These are phyloP conservation scores for Geosmithia putterillii DNA, from an alignment of 2,329 filamentous ascomycete genomes.

Conservation along the genomic window DNA sequence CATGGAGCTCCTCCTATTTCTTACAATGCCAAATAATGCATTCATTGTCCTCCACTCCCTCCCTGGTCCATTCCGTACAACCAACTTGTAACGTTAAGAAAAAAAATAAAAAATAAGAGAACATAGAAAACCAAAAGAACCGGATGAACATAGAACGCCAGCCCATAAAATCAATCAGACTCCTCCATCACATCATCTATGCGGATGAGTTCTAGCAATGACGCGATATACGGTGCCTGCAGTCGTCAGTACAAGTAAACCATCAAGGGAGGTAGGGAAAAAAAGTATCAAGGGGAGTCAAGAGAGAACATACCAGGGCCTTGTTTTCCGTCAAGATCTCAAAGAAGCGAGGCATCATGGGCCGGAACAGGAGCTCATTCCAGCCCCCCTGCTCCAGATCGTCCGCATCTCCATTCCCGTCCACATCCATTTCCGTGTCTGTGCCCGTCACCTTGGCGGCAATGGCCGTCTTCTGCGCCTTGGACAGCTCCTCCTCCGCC, in stretches of 20 bases:
- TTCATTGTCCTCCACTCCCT: no score
- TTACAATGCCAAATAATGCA: no score
- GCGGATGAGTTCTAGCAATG: conserved; percentile 24
- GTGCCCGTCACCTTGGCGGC: not conserved
- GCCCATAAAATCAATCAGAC: no score
- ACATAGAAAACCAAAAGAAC: not conserved
- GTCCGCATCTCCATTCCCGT: conserved; percentile 16
- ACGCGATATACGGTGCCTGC: conserved; percentile 27
- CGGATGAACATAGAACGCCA: not conserved
- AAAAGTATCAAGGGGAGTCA: conserved; percentile 4
- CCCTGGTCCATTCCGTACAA: no score
- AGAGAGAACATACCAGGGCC: conserved; percentile 33
- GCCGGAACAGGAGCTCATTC: conserved; percentile 57
- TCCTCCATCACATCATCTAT: conserved; percentile 8
- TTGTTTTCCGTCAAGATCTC: conserved; percentile 60
- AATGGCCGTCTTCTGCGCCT: conserved; percentile 16
- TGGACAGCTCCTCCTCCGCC: conserved; percentile 40
- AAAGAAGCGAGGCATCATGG: conserved; percentile 50
- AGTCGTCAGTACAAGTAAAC: conserved; percentile 5
- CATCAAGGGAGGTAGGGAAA: not conserved
- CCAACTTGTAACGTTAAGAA: no score
- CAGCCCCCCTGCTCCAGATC: conserved; percentile 40
- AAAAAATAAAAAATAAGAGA: not conserved
- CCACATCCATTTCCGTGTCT: not conserved
- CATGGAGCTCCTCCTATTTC: no score